phyloP scores from a whole-genome alignment of 139 green algal species.

The Chlamydomonas sp. region DNA sequence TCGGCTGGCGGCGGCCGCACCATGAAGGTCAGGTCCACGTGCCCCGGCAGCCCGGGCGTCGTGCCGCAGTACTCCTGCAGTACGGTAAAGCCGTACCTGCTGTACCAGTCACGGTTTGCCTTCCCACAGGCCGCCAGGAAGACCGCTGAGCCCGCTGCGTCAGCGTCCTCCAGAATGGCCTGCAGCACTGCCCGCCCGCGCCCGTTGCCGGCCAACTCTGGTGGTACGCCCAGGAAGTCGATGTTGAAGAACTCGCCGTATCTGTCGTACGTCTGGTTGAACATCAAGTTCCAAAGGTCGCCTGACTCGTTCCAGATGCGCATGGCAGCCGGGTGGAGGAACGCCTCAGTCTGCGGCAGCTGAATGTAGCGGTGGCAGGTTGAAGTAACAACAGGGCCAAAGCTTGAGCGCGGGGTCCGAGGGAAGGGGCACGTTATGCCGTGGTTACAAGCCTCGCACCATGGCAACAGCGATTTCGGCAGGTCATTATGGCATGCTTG shows the following conservation, averaged over 20 bases:
- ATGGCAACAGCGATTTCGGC: too few relatives aligned
- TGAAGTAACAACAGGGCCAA: too few relatives aligned
- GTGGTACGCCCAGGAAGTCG: slow-evolving; percentile 12
- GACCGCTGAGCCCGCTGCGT: background rate
- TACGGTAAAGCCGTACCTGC: background rate
- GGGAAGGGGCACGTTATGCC: too few relatives aligned
- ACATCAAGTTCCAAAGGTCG: background rate
- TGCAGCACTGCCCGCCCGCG: background rate
- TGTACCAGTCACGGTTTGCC: slow-evolving; percentile 4
- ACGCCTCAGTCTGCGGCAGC: background rate
- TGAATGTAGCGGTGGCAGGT: too few relatives aligned
- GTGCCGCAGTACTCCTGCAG: background rate
- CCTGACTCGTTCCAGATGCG: background rate
- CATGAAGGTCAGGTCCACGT: slow-evolving; percentile 13
- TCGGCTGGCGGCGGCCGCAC: background rate
- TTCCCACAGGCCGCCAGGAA: slow-evolving; percentile 12
- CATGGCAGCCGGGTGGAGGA: background rate
- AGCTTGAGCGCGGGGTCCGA: too few relatives aligned
- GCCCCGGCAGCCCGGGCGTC: background rate
- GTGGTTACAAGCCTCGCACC: too few relatives aligned
- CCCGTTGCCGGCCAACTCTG: background rate
- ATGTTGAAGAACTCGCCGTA: slow-evolving; percentile 22
- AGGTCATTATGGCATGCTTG: too few relatives aligned
- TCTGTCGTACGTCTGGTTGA: background rate
- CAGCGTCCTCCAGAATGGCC: background rate